Evolutionary conservation across 2,329 filamentous ascomycete species (phyloP).

Genomic region (Macrophomina pseudophaseolina): DNA sequence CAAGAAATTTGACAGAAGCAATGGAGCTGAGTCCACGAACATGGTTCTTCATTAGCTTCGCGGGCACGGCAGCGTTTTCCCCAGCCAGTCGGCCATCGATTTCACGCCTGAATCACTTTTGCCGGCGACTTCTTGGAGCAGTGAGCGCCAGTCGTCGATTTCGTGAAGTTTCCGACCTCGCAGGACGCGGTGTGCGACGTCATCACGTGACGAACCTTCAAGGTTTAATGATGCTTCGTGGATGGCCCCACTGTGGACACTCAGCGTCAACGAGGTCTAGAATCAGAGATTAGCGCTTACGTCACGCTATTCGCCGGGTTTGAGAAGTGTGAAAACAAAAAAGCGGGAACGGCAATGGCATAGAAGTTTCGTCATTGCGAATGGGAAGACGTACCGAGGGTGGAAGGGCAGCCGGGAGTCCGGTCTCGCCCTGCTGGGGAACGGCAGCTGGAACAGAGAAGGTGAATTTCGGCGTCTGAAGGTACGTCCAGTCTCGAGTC

Average conservation of each 20-base stretch:
- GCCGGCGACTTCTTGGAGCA: slow-evolving; percentile 12
- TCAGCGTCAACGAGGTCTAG: slow-evolving; percentile 7
- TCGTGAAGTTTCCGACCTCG: slow-evolving; percentile 56
- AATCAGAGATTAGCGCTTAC: not conserved
- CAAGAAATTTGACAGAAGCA: not conserved
- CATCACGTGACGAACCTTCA: not conserved
- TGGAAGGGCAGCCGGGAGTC: slow-evolving; percentile 57
- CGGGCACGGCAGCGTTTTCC: slow-evolving; percentile 32
- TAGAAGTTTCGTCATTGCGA: not conserved
- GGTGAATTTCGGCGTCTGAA: slow-evolving; percentile 83
- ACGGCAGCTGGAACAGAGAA: slow-evolving; percentile 47
- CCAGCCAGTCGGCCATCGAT: slow-evolving; percentile 30
- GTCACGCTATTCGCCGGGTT: slow-evolving; percentile 1
- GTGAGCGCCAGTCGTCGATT: slow-evolving; percentile 47
- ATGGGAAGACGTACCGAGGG: slow-evolving; percentile 47
- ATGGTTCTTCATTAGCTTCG: slow-evolving; percentile 7
- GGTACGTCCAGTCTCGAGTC: slow-evolving; percentile 77
- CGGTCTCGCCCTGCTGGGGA: slow-evolving; percentile 29
- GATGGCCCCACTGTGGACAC: slow-evolving; percentile 15
- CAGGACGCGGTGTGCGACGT: not conserved
- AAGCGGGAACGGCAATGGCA: not conserved
- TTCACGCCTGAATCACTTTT: not conserved
- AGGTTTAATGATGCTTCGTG: not conserved
- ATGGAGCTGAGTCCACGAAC: not conserved
- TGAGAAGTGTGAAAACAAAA: slow-evolving; percentile 8